Evolutionary conservation across 2,329 filamentous ascomycete genomes (phyloP).

Genomic region (Byssochlamys sp.): DNA sequence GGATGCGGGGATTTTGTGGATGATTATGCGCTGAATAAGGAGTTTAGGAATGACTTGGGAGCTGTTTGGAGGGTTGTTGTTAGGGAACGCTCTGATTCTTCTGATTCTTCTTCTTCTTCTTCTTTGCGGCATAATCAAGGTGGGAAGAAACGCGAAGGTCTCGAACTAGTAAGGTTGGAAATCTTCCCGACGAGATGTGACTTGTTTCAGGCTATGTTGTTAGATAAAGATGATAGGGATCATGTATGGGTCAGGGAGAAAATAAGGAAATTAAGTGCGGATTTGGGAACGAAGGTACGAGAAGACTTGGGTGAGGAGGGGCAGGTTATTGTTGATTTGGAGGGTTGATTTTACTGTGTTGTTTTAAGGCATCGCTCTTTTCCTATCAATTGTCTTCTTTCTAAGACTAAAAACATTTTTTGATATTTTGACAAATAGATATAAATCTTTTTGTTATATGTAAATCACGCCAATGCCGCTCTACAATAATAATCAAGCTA

Average conservation of each 20-base stretch:
- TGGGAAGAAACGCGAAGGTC: neutral
- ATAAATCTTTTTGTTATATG: too few relatives aligned
- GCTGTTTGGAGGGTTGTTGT: slow-evolving; percentile 31
- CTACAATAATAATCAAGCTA: too few relatives aligned
- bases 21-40: slow-evolving; percentile 28
- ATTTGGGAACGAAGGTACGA: slow-evolving; percentile 19
- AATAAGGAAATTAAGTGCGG: slow-evolving; percentile 17
- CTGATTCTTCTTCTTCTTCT: neutral
- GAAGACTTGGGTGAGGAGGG: slow-evolving; percentile 19
- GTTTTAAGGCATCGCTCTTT: too few relatives aligned
- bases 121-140: neutral
- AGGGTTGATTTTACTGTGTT: neutral
- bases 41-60: slow-evolving; percentile 32
- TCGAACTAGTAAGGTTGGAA: slow-evolving; percentile 20
- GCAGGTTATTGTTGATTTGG: slow-evolving; percentile 19
- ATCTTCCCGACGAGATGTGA: slow-evolving; percentile 28
- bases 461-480: too few relatives aligned
- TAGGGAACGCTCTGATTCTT: slow-evolving; percentile 2
- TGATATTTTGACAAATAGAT: too few relatives aligned
- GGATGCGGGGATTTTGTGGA: slow-evolving; percentile 37
- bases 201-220: slow-evolving; percentile 22
- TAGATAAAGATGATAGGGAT: slow-evolving; percentile 21
- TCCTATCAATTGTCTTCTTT: too few relatives aligned
- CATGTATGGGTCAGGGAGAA: slow-evolving; percentile 22
- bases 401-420: too few relatives aligned